Evolutionary conservation across 306 rosid species (phyloP), one percentile per base, ranked within the genome.

Genomic region (Inga leiocalycina): DNA sequence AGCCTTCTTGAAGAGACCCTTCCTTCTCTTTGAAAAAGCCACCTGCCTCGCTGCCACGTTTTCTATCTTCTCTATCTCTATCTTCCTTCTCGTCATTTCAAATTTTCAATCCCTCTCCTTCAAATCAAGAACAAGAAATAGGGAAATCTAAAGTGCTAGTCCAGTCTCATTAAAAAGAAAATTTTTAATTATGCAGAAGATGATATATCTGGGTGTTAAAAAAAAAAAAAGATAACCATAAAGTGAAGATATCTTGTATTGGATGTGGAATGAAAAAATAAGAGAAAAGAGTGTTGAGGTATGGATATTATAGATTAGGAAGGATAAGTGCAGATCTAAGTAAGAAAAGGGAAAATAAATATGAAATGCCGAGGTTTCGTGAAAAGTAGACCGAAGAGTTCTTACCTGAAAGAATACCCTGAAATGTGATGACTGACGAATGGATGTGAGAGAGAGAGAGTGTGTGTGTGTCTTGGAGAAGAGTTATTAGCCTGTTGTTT

Each of bases 11-110:
- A 65, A 65, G 17, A 65, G 43, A 12, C 71, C 71, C 30, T 30
- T 65, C 20, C 43, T 32, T 15, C 71, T 65, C 43, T 65, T 65
- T 15, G 71, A 65, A 20, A 65, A 65, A 65, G 71, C 39, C 71
- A 65, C 88, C 57, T 81, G 88, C 82, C 88, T 85, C 22, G 88
- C 80, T 0, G 83, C 64, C 43, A n/a, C 37, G 72, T 64, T 71
- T 12, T 85, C 83, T 34, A 81, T 81, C 80, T 77, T 85, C 80
- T 78, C 77, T 15, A 85, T 67, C 2, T 12, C 45, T 15, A 67
- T 67, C 72, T 67, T 67, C 46, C 45, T 67, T 16, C 72, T 67
- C 72, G 19, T 19, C 72, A 67, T 67, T 17, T 67, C 46, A 16
- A 66, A 39, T 39, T 39, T 39, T 17, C 22, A 52, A 52, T 52